Percentiles rank a stretch among this genome's conserved stretches.
These are phyloP conservation scores for Pontederia crassipes DNA, from an alignment of 176 grass and related monocot genomes.

Conservation along the genomic window DNA sequence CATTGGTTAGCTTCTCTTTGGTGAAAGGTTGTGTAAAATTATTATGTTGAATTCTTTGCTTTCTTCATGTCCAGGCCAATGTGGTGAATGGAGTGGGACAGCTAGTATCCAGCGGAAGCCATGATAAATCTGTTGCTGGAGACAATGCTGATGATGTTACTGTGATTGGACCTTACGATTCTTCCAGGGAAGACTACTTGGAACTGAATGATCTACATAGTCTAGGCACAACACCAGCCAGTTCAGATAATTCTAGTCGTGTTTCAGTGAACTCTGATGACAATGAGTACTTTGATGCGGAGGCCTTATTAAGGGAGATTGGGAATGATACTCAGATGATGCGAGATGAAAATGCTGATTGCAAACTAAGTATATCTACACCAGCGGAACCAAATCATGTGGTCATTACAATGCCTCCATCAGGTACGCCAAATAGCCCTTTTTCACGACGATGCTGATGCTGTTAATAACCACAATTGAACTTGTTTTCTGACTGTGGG, in stretches of 20 bases:
- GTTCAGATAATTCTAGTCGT: conserved; percentile 49
- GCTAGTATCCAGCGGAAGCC: too few relatives aligned
- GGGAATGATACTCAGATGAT: conserved; percentile 6
- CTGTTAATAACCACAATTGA: neutral
- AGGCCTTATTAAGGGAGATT: conserved; percentile 33
- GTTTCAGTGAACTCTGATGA: conserved; percentile 34
- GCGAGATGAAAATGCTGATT: conserved; percentile 16
- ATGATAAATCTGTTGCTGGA: conserved; percentile 8
- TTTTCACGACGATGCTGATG: neutral
- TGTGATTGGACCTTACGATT: conserved; percentile 4
- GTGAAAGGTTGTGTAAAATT: too few relatives aligned
- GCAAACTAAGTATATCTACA: conserved; percentile 22
- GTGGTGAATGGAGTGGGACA: too few relatives aligned
- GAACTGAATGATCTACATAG: conserved; percentile 48
- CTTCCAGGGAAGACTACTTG: conserved; percentile 29
- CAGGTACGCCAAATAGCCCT: conserved; percentile 27
- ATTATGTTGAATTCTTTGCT: too few relatives aligned
- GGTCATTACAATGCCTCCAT: conserved; percentile 22
- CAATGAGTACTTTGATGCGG: conserved; percentile 44
- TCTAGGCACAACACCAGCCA: conserved; percentile 34
- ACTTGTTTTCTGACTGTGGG: too few relatives aligned
- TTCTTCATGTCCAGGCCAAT: too few relatives aligned
- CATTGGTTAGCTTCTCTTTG: too few relatives aligned
- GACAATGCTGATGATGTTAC: conserved; percentile 16
- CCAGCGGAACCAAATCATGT: conserved; percentile 17